Evolutionary conservation across 2,329 filamentous ascomycete species (phyloP).

Genomic region (Colletotrichum horii): DNA sequence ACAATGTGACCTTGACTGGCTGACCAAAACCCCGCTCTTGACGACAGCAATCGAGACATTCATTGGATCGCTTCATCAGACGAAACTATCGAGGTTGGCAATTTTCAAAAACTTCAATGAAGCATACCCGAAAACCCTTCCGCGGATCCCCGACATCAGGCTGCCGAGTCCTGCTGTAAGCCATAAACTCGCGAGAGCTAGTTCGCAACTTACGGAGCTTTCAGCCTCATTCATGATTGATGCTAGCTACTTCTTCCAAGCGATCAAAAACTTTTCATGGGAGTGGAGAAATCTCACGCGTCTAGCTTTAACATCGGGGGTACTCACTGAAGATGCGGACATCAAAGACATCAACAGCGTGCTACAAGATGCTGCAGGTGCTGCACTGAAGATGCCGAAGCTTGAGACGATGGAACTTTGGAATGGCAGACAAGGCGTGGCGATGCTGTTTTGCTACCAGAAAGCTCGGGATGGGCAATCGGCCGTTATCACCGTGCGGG

Average conservation of each 20-base stretch:
- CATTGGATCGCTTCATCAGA: slow-evolving; percentile 30
- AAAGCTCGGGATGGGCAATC: slow-evolving; percentile 19
- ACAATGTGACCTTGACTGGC: slow-evolving; percentile 19
- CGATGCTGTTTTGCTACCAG: slow-evolving; percentile 30
- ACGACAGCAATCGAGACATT: slow-evolving; percentile 28
- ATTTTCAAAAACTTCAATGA: slow-evolving; percentile 42
- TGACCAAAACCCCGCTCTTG: slow-evolving; percentile 17
- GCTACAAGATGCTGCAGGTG: slow-evolving; percentile 29
- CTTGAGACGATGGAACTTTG: slow-evolving; percentile 36
- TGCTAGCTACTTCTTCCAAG: slow-evolving; percentile 34
- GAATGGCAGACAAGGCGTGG: slow-evolving; percentile 31
- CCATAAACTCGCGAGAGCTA: slow-evolving; percentile 32
- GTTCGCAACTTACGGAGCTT: slow-evolving; percentile 30
- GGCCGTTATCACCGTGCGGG: slow-evolving; percentile 27
- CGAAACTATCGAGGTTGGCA: slow-evolving; percentile 31
- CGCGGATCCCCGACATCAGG: slow-evolving; percentile 21
- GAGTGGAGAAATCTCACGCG: slow-evolving; percentile 34
- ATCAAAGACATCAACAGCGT: slow-evolving; percentile 27
- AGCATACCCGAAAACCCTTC: slow-evolving; percentile 27
- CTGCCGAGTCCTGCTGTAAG: slow-evolving; percentile 28
- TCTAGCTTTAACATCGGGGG: slow-evolving; percentile 34
- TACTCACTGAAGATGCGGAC: slow-evolving; percentile 27
- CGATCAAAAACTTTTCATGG: slow-evolving; percentile 24
- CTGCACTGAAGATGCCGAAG: slow-evolving; percentile 31
- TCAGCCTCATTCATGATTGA: slow-evolving; percentile 37